Percentiles rank a stretch among this genome's conserved stretches.
Evolutionary conservation across 257 asterid species (phyloP).

Genomic region (Solanum corneliomulleri): DNA sequence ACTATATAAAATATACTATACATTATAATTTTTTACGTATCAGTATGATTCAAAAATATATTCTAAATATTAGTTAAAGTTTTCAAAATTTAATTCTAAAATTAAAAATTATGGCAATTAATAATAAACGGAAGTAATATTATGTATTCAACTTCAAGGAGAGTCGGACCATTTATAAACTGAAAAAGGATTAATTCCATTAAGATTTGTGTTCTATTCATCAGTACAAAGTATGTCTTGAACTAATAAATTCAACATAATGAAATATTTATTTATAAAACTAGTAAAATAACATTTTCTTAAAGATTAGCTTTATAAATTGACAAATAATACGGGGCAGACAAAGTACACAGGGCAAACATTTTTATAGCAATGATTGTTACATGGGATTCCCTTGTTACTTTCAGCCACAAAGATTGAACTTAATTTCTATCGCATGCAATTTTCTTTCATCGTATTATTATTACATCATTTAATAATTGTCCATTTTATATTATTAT

Average conservation of each 20-base stretch:
- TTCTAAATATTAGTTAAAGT: too few species aligned
- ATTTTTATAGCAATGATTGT: background rate
- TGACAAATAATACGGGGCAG: background rate
- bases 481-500: too few species aligned
- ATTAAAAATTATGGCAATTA: too few species aligned
- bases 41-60: too few species aligned
- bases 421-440: background rate
- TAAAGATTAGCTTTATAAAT: background rate
- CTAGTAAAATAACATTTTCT: background rate
- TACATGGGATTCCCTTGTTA: background rate
- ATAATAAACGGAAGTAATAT: background rate
- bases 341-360: background rate
- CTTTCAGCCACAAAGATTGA: background rate
- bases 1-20: too few species aligned
- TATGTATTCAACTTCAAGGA: background rate
- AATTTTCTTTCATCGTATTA: background rate
- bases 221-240: background rate
- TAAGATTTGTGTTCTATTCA: background rate
- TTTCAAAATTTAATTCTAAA: too few species aligned
- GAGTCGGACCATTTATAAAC: background rate
- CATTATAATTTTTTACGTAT: too few species aligned
- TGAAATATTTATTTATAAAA: background rate
- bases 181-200: background rate
- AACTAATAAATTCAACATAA: background rate
- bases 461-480: background rate